Evolutionary conservation across 1,284 basidiomycete species (phyloP).

Genomic region (Porphyrellus sp.): DNA sequence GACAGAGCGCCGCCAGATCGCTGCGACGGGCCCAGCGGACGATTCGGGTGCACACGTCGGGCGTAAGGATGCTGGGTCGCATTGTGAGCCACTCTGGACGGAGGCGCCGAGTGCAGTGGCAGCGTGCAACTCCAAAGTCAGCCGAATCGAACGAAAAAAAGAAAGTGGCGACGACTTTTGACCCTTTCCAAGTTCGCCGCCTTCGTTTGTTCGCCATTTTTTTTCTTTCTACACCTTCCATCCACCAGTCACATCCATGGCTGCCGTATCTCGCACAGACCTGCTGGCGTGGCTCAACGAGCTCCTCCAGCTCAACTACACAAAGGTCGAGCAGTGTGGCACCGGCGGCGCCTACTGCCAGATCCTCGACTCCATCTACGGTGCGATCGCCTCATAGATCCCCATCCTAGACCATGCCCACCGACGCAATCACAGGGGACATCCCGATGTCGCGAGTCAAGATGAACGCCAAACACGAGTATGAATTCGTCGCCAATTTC

Average conservation of each 20-base stretch:
- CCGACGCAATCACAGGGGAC: constrained; percentile 51
- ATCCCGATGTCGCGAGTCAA: constrained; percentile 87
- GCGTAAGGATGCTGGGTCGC: constrained; percentile 17
- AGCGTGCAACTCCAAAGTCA: background rate
- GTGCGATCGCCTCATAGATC: constrained; percentile 42
- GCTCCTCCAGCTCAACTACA: constrained; percentile 86
- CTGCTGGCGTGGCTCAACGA: constrained; percentile 94
- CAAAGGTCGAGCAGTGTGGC: constrained; percentile 94
- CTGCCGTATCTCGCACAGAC: constrained; percentile 70
- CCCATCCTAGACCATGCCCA: constrained; percentile 7
- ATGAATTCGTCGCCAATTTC: constrained; percentile 94
- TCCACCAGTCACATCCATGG: constrained; percentile 23
- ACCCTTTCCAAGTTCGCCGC: background rate
- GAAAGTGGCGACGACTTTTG: constrained; percentile 11
- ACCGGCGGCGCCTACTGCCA: constrained; percentile 89
- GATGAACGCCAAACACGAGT: constrained; percentile 93
- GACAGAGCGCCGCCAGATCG: constrained; percentile 30
- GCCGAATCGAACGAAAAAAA: constrained; percentile 7
- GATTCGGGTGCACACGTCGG: constrained; percentile 26
- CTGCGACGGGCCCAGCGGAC: constrained; percentile 30
- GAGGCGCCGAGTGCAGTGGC: too few species aligned
- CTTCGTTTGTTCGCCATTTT: constrained; percentile 1
- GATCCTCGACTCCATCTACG: constrained; percentile 90
- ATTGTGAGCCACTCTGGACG: constrained; percentile 13
- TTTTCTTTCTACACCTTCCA: background rate